phyloP scores from a whole-genome alignment of 2,329 filamentous ascomycete genomes.

The Helicocarpus griseus region DNA sequence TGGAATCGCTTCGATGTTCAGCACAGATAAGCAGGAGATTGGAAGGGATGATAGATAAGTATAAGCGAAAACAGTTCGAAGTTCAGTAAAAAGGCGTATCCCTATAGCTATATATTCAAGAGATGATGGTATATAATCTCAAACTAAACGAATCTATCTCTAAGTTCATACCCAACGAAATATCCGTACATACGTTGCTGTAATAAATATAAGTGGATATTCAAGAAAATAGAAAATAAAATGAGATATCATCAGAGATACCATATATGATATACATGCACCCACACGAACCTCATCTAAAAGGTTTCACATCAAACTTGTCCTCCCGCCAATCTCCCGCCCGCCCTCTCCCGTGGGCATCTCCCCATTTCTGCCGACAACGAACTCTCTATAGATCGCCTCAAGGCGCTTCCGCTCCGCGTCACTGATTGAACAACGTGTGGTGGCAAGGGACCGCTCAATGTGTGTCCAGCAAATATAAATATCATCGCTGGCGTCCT shows the following conservation, averaged over 20 bases:
- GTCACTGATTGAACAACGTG: conserved; percentile 70
- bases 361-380: conserved; percentile 84
- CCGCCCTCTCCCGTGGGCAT: conserved; percentile 89
- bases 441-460: conserved; percentile 63
- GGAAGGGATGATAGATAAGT: too few species aligned
- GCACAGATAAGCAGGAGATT: too few species aligned
- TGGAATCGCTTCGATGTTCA: too few species aligned
- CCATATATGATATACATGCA: neutral
- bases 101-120: too few species aligned
- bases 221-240: neutral
- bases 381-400: conserved; percentile 85
- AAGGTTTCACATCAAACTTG: conserved; percentile 69
- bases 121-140: too few species aligned
- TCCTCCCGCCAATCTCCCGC: conserved; percentile 84
- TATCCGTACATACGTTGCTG: neutral
- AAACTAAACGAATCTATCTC: neutral
- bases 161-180: neutral
- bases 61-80: too few species aligned
- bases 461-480: conserved; percentile 79
- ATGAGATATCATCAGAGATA: neutral
- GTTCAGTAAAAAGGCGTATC: too few species aligned
- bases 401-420: conserved; percentile 66
- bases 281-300: neutral
- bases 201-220: neutral
- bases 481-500: conserved; percentile 52